Base-by-base conservation (phyloP, 2,329 filamentous ascomycete species). In the Huntiella savannae region DNA sequence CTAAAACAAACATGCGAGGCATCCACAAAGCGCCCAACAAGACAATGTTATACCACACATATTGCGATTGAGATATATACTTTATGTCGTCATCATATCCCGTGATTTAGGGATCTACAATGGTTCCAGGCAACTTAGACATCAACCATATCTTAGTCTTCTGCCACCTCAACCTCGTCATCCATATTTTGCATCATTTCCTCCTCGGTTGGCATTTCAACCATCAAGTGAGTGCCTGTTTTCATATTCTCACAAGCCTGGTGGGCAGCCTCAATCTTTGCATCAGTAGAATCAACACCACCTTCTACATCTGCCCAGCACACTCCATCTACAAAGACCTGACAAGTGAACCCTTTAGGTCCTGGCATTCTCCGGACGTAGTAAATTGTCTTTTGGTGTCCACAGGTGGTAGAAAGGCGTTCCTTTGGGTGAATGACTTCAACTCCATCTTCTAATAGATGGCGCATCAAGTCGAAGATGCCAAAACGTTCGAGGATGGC, bases 391-490 rank as follows among this genome's bases (percentile, higher is more conserved):
- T 28, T 22, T 5, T 22, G 32, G 1, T 13, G 33, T 3, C 43
- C 43, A 3, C 43, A 39, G n/a, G 38, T 13, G 28, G 16, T 46
- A 5, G 43, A 41, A 4, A 49, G 33, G 5, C 37, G 43, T 12
- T 84, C 77, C 59, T 84, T 87, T 1, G 75, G 75, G 50, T 79
- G 74, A 51, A 65, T 55, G 5, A 69, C 56, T n/a, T 78, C 67
- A 2, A 88, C 68, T 0, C 60, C 55, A 2, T 71, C 70, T 1
- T 66, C 61, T 7, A 92, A 54, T 8, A 86, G 63, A 2, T 77
- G 68, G 0, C 71, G 62, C 49, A 93, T 59, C 52, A 75, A 74
- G 0, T 61, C 57, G 35, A 86, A 52, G 4, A 95, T 65, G 0
- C 84, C 84, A 3, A 85, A 62, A 0, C 64, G 62, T 39, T 72